These are phyloP conservation scores for Laetiporus sulphureus DNA, from an alignment of 1,284 basidiomycete genomes.

Conservation along the genomic window DNA sequence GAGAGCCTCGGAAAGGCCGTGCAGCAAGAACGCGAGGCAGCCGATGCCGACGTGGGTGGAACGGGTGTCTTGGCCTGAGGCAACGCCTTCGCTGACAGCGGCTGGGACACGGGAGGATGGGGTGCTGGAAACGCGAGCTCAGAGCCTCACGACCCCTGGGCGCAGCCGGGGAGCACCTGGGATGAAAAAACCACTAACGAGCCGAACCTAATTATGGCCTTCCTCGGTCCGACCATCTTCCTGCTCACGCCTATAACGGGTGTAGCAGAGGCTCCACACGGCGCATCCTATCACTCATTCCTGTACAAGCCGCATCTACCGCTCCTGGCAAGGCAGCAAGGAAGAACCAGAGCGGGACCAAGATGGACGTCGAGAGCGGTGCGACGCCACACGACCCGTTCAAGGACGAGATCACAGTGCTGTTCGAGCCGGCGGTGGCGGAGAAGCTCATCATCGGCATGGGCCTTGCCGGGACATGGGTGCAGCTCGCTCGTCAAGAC, in stretches of 20 bases:
- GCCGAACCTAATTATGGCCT: slow-evolving; percentile 24
- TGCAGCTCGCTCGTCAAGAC: slow-evolving; percentile 45
- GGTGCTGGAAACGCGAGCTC: too few relatives aligned
- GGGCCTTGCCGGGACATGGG: slow-evolving; percentile 52
- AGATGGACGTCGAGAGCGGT: too few relatives aligned
- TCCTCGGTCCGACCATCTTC: slow-evolving; percentile 39
- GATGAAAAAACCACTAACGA: too few relatives aligned
- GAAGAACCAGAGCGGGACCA: slow-evolving; percentile 18
- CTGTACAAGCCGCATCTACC: too few relatives aligned
- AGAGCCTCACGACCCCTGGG: too few relatives aligned
- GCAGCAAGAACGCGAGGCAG: slow-evolving; percentile 8
- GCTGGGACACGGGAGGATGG: slow-evolving; percentile 6
- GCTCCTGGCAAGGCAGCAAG: slow-evolving; percentile 9
- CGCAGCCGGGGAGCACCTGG: too few relatives aligned
- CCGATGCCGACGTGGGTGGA: slow-evolving; percentile 10
- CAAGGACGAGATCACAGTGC: slow-evolving; percentile 47
- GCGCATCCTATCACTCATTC: slow-evolving; percentile 32
- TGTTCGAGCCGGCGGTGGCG: slow-evolving; percentile 40
- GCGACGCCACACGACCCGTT: slow-evolving; percentile 42
- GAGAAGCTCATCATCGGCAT: slow-evolving; percentile 43
- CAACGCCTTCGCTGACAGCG: too few relatives aligned
- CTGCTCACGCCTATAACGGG: slow-evolving; percentile 44
- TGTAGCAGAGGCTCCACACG: slow-evolving; percentile 46
- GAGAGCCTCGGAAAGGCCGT: slow-evolving; percentile 13
- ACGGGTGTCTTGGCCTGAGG: too few relatives aligned